A percentile compares a stretch with the other conserved stretches of the same genome.
Conservation (phyloP, 2,329 filamentous ascomycete species). For the Xylariaceae sp. region DNA sequence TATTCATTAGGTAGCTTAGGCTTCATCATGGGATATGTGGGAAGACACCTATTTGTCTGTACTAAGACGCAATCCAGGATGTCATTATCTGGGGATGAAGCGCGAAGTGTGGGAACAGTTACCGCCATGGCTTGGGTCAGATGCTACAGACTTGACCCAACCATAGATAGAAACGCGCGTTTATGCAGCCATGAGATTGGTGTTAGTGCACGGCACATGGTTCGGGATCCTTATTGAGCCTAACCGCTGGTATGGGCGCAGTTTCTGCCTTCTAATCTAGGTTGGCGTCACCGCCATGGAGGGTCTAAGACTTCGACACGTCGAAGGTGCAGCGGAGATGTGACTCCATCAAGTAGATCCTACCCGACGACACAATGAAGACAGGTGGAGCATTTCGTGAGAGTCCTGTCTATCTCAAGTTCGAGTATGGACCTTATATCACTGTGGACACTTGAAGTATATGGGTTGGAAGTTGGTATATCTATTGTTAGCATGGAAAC, state of each 20-base stretch:
- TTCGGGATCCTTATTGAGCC: background rate
- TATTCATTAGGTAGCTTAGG: background rate
- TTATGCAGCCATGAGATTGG: background rate
- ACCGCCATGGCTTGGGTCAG: background rate
- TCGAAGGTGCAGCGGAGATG: slow-evolving; percentile 1
- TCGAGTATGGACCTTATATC: background rate
- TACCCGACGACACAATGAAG: background rate
- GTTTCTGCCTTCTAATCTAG: background rate
- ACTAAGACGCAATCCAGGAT: background rate
- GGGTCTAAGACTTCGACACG: background rate
- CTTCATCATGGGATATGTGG: background rate
- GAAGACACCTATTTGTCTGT: background rate
- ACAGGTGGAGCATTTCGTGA: background rate
- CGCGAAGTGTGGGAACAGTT: background rate
- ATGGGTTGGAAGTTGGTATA: background rate
- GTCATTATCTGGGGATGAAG: background rate
- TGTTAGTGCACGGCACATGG: background rate
- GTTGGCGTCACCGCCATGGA: background rate
- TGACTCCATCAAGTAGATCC: slow-evolving; percentile 10
- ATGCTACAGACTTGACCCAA: background rate
- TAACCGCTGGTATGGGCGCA: background rate
- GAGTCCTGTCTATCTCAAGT: background rate
- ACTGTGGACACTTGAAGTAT: background rate
- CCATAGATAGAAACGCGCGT: background rate
- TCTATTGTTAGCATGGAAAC: background rate